Base-by-base conservation (phyloP, 768 basidiomycete species). In the Boletus sp. region DNA sequence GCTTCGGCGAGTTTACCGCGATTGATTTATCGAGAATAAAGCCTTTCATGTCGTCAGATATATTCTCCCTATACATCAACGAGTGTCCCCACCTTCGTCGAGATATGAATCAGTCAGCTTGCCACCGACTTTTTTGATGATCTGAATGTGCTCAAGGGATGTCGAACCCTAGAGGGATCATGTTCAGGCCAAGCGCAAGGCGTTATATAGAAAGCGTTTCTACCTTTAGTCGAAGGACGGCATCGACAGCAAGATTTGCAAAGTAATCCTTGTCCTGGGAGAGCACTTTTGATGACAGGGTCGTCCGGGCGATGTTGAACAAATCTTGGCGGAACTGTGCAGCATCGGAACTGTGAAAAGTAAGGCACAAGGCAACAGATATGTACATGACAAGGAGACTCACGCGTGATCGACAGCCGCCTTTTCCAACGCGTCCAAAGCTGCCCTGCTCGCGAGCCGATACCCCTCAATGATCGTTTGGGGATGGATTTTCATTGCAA, bases 81-180 rank as follows among this genome's bases (percentile, higher is more conserved):
- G 19, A 25, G 11, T 38, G 19, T 60, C 75, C 15, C 3, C 59
- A 86, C 93, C 96, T 77, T 98, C 97, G 66, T 97, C 95, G 33
- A 99, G 83, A 77, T 98, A 99, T 7, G 93, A 96, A 65, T 98
- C 96, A 0, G 93, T 96, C 64, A 99, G 80, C 77, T 98, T 99
- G 47, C 96, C 96, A 53, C 96, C 96, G n/a, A 91, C 92, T 74
- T 98, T 98, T 82, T 99, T 99, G 78, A 98, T 99, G 71, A 98
- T 88, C 73, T 99, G 96, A 60, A 99, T 98, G 71, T 98, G 94
- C 61, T 99, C 96, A 33, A 99, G 79, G 74, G 98, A 89, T 47
- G 91, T 94, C 35, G 94, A 97, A 35, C 97, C 97, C 89, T 93
- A 64, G 7, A 46, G 15, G 8, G 35, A n/a, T 2, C n/a, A 35